Evolutionary conservation across 331 rosid genomes (phyloP).

Genomic region (Rhamnella rubrinervis): DNA sequence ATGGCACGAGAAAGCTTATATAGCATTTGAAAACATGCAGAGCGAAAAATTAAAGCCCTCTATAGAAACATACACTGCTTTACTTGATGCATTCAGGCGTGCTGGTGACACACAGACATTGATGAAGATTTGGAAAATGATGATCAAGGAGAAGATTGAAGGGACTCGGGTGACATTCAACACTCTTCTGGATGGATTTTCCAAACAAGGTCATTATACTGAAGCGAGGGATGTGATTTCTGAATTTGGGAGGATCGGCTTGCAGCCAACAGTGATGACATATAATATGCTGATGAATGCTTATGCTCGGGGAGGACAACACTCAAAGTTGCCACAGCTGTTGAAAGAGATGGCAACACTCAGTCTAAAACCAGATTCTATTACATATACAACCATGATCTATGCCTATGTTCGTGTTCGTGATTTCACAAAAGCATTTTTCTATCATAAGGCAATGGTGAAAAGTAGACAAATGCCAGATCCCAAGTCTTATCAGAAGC

Average conservation of each 20-base stretch:
- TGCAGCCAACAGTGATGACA: slow-evolving; percentile 75
- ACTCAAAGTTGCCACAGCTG: slow-evolving; percentile 70
- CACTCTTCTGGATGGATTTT: slow-evolving; percentile 81
- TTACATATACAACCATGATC: slow-evolving; percentile 83
- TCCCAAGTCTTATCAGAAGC: slow-evolving; percentile 59
- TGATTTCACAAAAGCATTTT: slow-evolving; percentile 68
- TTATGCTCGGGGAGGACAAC: slow-evolving; percentile 84
- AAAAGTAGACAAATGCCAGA: slow-evolving; percentile 68
- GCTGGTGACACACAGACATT: slow-evolving; percentile 63
- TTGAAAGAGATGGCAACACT: slow-evolving; percentile 72
- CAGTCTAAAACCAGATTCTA: slow-evolving; percentile 70
- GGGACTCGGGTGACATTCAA: slow-evolving; percentile 76
- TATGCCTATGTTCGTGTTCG: slow-evolving; percentile 67
- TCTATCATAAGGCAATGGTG: slow-evolving; percentile 77
- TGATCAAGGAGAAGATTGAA: slow-evolving; percentile 58
- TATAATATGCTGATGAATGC: slow-evolving; percentile 88
- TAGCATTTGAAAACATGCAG: slow-evolving; percentile 69
- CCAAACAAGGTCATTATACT: slow-evolving; percentile 78
- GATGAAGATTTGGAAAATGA: slow-evolving; percentile 80
- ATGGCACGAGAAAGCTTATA: slow-evolving; percentile 83
- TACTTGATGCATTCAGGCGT: slow-evolving; percentile 80
- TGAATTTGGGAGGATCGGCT: slow-evolving; percentile 74
- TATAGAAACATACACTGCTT: slow-evolving; percentile 80
- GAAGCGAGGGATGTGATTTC: slow-evolving; percentile 83
- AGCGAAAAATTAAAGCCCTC: slow-evolving; percentile 69